Evolutionary conservation across 139 green algal genomes (phyloP).

Genomic region (Chlorella sp.): DNA sequence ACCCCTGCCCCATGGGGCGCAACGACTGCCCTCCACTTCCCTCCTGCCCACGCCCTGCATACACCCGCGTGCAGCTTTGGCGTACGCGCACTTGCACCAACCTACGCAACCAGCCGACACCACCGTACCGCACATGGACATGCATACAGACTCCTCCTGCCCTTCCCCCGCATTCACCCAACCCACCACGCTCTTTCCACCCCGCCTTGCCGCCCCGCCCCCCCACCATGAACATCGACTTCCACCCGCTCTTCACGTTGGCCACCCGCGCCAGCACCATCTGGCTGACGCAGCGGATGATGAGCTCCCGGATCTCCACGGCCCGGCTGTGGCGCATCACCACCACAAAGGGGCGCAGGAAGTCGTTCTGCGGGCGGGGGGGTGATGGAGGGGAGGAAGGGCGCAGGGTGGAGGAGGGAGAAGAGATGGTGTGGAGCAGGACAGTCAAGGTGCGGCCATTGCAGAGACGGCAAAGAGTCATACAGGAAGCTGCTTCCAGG

Average conservation of each 20-base stretch:
- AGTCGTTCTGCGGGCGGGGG: conserved; percentile 90
- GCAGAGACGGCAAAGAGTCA: not conserved
- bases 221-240: conserved; percentile 98
- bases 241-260: conserved; percentile 99
- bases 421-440: not conserved
- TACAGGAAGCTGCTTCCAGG: no score
- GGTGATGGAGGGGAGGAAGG: not conserved
- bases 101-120: no score
- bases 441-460: not conserved
- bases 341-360: conserved; percentile 97
- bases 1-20: no score
- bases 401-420: not conserved
- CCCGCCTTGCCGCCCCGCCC: not conserved
- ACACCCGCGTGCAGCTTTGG: not conserved
- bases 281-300: conserved; percentile 92
- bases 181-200: not conserved
- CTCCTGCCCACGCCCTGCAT: not conserved
- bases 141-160: no score
- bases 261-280: conserved; percentile 91
- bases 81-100: no score
- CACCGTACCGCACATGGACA: no score
- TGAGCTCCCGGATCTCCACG: conserved; percentile 96
- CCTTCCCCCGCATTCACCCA: not conserved
- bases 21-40: not conserved
- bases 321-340: conserved; percentile 90